Conservation (phyloP, 2,329 filamentous ascomycete species). For the Xylariaceae sp. region DNA sequence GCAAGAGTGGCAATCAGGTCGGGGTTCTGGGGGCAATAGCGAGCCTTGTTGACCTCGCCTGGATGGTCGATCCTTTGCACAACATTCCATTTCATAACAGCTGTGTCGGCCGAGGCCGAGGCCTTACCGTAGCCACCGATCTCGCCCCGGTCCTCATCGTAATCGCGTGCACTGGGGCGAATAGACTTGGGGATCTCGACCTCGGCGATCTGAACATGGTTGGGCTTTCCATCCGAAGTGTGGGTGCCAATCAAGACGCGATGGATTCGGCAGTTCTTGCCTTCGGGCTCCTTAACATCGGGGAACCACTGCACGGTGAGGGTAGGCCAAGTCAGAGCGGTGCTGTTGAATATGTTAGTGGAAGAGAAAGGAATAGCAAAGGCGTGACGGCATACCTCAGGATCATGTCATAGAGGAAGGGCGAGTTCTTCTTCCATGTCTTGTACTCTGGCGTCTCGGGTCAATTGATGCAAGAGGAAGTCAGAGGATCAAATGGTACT, state of each 20-base stretch:
- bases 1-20: constrained; percentile 95
- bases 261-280: constrained; percentile 86
- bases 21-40: constrained; percentile 96
- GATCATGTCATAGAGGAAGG: constrained; percentile 99
- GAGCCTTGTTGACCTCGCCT: constrained; percentile 96
- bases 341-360: constrained; percentile 52
- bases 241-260: constrained; percentile 93
- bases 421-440: constrained; percentile 99
- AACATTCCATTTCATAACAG: constrained; percentile 84
- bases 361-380: neutral
- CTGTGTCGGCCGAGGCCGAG: constrained; percentile 59
- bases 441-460: constrained; percentile 79
- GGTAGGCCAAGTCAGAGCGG: constrained; percentile 95
- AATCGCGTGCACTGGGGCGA: constrained; percentile 78
- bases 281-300: constrained; percentile 86
- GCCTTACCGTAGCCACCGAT: constrained; percentile 89
- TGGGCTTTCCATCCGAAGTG: constrained; percentile 82
- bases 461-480: constrained; percentile 18
- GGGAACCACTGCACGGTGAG: constrained; percentile 98
- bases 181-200: constrained; percentile 87
- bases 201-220: constrained; percentile 94
- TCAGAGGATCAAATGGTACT: constrained; percentile 28
- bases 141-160: constrained; percentile 90
- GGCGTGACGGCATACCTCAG: no score
- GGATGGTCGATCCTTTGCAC: constrained; percentile 97